Conservation (phyloP, 192 early-diverging fungal genomes). For the Oehlia diaphana region DNA sequence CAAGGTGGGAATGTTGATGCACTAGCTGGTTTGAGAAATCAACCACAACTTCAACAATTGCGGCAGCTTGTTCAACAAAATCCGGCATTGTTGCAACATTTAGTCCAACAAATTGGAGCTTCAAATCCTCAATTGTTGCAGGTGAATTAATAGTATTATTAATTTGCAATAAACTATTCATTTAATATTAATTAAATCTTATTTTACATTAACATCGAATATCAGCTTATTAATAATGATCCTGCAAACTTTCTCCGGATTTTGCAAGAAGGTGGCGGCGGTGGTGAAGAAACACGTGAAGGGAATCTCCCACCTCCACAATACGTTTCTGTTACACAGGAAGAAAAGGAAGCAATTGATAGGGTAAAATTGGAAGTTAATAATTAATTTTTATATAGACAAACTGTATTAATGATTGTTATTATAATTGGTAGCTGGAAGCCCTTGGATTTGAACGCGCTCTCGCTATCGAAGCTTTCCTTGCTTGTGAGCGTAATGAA, state of each 20-base stretch:
- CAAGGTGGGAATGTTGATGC: conserved; percentile 43
- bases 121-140: conserved; percentile 83
- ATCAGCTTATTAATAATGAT: conserved; percentile 68
- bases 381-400: neutral
- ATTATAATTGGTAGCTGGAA: conserved; percentile 54
- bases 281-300: conserved; percentile 51
- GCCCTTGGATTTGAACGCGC: conserved; percentile 85
- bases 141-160: conserved; percentile 20
- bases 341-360: conserved; percentile 90
- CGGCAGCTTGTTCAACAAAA: conserved; percentile 83
- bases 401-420: neutral
- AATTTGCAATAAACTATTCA: neutral
- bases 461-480: conserved; percentile 86
- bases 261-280: conserved; percentile 61
- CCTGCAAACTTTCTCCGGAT: conserved; percentile 78
- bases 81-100: conserved; percentile 82
- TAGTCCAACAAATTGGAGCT: conserved; percentile 81
- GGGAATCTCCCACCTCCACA: conserved; percentile 48
- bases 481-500: conserved; percentile 98
- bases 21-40: conserved; percentile 63
- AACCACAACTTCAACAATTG: conserved; percentile 90
- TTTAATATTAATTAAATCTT: neutral
- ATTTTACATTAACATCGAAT: neutral
- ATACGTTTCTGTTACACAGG: conserved; percentile 80
- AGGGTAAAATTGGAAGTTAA: conserved; percentile 49